phyloP scores from a whole-genome alignment of 768 basidiomycete species.

The Suillus subalutaceus region DNA sequence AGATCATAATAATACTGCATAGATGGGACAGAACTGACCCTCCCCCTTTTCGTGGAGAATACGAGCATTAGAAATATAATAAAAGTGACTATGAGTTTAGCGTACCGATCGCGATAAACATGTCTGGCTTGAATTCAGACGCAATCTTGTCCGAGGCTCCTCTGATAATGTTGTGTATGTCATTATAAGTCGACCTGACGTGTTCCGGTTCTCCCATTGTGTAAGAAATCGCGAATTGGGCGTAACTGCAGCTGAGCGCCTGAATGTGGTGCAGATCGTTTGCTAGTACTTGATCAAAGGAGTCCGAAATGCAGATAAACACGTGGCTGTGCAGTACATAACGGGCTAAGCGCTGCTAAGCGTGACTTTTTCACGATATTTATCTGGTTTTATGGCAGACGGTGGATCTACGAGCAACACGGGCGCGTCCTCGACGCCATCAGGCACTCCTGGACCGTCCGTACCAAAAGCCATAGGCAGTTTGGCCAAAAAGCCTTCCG shows the following conservation, averaged over 20 bases:
- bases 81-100: conserved; percentile 21
- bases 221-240: background rate
- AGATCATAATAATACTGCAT: conserved; percentile 18
- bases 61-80: background rate
- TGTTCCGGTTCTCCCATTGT: conserved; percentile 55
- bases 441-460: conserved; percentile 20
- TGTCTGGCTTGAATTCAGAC: conserved; percentile 79
- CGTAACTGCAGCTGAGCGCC: background rate
- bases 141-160: conserved; percentile 68
- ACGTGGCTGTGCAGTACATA: background rate
- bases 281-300: background rate
- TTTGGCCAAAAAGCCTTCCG: conserved; percentile 69
- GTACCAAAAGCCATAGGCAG: conserved; percentile 71
- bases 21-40: conserved; percentile 57
- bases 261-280: conserved; percentile 1
- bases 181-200: conserved; percentile 82
- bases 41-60: conserved; percentile 54
- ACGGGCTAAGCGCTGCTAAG: background rate
- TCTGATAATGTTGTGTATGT: conserved; percentile 88
- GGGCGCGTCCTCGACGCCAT: conserved; percentile 14
- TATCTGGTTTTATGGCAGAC: conserved; percentile 16
- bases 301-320: background rate
- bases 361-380: conserved; percentile 13
- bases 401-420: background rate
- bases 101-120: conserved; percentile 81